Evolutionary conservation across 2,329 filamentous ascomycete species (phyloP), one percentile per base, ranked within the genome.

Genomic region (Aspergillus sp.): DNA sequence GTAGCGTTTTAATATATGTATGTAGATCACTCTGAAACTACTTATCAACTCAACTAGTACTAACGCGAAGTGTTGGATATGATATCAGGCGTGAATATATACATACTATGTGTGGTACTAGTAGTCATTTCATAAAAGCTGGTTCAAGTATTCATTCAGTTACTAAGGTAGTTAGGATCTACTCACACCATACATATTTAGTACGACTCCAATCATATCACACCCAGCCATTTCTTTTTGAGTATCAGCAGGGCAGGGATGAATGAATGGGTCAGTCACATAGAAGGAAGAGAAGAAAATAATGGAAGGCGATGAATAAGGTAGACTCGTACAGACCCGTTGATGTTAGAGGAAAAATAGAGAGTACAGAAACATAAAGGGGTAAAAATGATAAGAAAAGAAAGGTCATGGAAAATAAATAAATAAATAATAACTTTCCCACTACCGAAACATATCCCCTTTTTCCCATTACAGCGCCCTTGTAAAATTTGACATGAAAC

Each of bases 381-480:
- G 13, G 51, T 28, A 58, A 57, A 45, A 41, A 55, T 30, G 53
- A 17, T 2, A 25, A 49, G 36, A 39, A 55, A 51, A 32, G 38
- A 59, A 25, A 62, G 17, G 54, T 36, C 32, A 36, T 36, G 32
- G 32, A 36, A 36, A 25, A 28, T 28, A 28, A 28, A 28, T 28
- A 28, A 28, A 32, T 32, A 55, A 60, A 56, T 17, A 56, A 57
- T 60, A 65, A 61, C 67, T 67, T 74, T 71, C 69, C 66, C 69
- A 70, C 70, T 73, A 70, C 70, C 68, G 69, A 72, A 67, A 71
- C 69, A 71, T 69, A 49, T 65, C 68, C 69, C 72, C 65, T 68
- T 72, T 74, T 74, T 73, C 70, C 73, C 72, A 74, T 76, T 75
- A 75, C 69, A 76, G 74, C 74, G 75, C 74, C 75, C 69, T 58